These are phyloP conservation scores for Beauveria sp. DNA, from an alignment of 2,329 filamentous ascomycete genomes.

Conservation along the genomic window DNA sequence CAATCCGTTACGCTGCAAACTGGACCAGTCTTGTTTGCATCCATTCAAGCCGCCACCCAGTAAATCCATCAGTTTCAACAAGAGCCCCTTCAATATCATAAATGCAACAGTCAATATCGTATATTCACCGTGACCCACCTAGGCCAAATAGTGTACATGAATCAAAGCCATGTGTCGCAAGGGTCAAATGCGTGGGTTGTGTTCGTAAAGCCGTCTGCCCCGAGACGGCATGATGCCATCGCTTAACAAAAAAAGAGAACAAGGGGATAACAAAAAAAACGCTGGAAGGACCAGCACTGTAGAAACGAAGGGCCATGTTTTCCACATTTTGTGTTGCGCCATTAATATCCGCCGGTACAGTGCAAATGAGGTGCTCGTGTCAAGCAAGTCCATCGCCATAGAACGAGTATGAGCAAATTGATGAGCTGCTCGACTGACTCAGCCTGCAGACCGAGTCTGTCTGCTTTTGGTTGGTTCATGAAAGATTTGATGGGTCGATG, in stretches of 20 bases:
- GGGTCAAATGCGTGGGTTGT: background rate
- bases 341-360: background rate
- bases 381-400: background rate
- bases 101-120: background rate
- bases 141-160: conserved; percentile 10
- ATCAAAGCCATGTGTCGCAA: conserved; percentile 8
- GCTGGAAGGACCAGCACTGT: background rate
- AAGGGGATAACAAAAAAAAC: background rate
- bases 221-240: conserved; percentile 10
- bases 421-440: background rate
- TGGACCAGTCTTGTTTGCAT: conserved; percentile 4
- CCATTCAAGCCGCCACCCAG: background rate
- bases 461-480: background rate
- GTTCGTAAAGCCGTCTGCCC: conserved; percentile 7
- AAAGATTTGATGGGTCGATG: background rate
- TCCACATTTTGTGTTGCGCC: conserved; percentile 5
- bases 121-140: background rate
- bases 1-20: background rate
- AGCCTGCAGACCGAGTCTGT: background rate
- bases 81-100: background rate
- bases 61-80: background rate
- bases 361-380: background rate
- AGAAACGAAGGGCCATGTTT: conserved; percentile 1
- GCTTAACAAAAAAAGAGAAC: background rate
- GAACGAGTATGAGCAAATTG: background rate